Evolutionary conservation across 805 yeast genomes (phyloP).

Genomic region (Pichia thaimueangensis): DNA sequence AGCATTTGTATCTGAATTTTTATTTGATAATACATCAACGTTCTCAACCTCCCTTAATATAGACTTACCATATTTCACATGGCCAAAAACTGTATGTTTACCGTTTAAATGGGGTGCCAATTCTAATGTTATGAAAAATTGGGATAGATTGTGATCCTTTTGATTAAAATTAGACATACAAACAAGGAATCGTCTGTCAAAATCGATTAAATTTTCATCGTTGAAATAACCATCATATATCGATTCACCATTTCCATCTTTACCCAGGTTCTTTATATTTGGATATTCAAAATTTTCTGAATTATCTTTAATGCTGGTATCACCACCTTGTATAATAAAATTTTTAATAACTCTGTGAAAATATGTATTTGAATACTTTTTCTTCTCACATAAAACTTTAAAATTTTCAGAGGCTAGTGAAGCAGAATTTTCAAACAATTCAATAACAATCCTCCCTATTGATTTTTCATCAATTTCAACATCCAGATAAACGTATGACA

Average conservation of each 20-base stretch:
- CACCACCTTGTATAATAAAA: conserved; percentile 70
- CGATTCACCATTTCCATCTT: conserved; percentile 31
- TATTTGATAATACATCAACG: conserved; percentile 37
- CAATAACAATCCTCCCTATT: conserved; percentile 57
- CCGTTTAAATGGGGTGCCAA: conserved; percentile 71
- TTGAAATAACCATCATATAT: conserved; percentile 30
- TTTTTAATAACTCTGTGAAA: conserved; percentile 64
- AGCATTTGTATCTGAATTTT: conserved; percentile 13
- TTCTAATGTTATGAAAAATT: conserved; percentile 64
- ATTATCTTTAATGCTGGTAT: conserved; percentile 27
- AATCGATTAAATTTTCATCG: conserved; percentile 48
- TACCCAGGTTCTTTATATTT: conserved; percentile 26
- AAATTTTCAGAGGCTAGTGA: conserved; percentile 55
- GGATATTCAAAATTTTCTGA: conserved; percentile 31
- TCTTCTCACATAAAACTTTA: conserved; percentile 37
- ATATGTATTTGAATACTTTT: conserved; percentile 35
- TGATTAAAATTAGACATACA: conserved; percentile 62
- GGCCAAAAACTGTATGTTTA: conserved; percentile 74
- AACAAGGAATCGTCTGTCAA: conserved; percentile 43
- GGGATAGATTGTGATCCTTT: conserved; percentile 48
- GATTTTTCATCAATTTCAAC: conserved; percentile 30
- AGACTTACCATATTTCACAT: conserved; percentile 59
- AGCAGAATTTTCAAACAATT: conserved; percentile 43
- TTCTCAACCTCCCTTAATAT: conserved; percentile 62
- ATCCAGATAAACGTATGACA: conserved; percentile 32